Evolutionary conservation across 441 rosid species (phyloP), one percentile per base, ranked within the genome.

Genomic region (Euphorbia schlechtendalii): DNA sequence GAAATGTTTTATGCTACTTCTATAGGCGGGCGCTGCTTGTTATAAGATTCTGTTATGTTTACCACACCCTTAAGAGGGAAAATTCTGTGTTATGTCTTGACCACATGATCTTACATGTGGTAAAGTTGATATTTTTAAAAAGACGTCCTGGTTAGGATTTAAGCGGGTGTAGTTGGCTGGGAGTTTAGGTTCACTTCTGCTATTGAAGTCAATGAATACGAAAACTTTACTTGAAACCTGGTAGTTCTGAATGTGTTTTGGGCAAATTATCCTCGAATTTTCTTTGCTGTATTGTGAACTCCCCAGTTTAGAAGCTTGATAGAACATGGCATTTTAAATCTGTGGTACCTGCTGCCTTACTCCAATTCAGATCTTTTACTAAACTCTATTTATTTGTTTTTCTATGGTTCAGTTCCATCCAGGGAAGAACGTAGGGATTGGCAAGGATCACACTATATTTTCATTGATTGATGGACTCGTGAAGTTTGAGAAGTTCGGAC

Each of bases 401-500:
- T 14, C 18, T 38, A 27, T 20, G 45, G 63, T 64, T 67, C 82
- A 89, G 98, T 88, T 90, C 28, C 97, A 90, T 80, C 89, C 90
- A 0, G 96, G 94, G 18, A 92, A 89, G 27, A 92, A 90, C 43
- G 97, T 92, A 67, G 98, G 98, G 63, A 70, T 90, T 27, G 97
- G 95, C 65, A 93, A 85, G 78, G 97, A 93, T 70, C 83, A 90
- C 72, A 90, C 95, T 0, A 82, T 93, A 59, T 93, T 85, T 74
- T 83, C 98, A 28, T 76, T 90, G 75, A 88, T 93, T 45, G 98
- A 93, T 67, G 97, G 98, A 49, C 78, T 90, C 8, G 97, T 93
- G 18, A 90, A 93, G 75, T 93, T 93, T 25, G 97, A 90, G 88
- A 93, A 90, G 84, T 84, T 58, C 30, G 97, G 97, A 54, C 92